Evolutionary conservation across 2,329 filamentous ascomycete genomes (phyloP).

Genomic region (Nothomitra cinnamomea): DNA sequence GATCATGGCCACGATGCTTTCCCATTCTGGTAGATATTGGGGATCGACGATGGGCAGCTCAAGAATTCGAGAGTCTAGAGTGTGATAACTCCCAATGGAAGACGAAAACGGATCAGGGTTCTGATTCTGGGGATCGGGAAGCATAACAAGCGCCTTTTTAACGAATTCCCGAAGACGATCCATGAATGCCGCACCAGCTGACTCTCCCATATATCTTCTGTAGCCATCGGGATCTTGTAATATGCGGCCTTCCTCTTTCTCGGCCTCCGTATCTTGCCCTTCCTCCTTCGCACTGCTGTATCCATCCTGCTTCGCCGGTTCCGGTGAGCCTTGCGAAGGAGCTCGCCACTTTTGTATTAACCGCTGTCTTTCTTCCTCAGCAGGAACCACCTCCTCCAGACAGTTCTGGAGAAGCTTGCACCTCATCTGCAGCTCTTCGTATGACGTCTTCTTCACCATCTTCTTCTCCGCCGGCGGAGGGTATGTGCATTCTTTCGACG

Average conservation of each 20-base stretch:
- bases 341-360: neutral
- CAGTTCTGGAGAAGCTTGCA: neutral
- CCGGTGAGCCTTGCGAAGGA: neutral
- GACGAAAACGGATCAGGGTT: conserved; percentile 20
- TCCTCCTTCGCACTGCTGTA: neutral
- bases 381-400: neutral
- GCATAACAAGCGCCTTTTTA: neutral
- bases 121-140: neutral
- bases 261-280: neutral
- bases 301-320: neutral
- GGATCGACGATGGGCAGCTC: conserved; percentile 24
- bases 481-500: too few species aligned
- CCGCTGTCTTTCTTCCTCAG: neutral
- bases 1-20: conserved; percentile 24
- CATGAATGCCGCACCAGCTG: conserved; percentile 4
- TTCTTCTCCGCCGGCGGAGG: too few species aligned
- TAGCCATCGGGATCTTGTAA: conserved; percentile 4
- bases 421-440: neutral
- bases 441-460: neutral
- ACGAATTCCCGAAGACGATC: conserved; percentile 5
- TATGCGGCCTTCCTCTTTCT: neutral
- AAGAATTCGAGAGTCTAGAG: conserved; percentile 28
- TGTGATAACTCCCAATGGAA: conserved; percentile 30
- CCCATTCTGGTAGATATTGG: conserved; percentile 22
- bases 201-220: conserved; percentile 1